Conservation (phyloP, 495 filamentous ascomycete genomes). For the Penicillium subrubescens region DNA sequence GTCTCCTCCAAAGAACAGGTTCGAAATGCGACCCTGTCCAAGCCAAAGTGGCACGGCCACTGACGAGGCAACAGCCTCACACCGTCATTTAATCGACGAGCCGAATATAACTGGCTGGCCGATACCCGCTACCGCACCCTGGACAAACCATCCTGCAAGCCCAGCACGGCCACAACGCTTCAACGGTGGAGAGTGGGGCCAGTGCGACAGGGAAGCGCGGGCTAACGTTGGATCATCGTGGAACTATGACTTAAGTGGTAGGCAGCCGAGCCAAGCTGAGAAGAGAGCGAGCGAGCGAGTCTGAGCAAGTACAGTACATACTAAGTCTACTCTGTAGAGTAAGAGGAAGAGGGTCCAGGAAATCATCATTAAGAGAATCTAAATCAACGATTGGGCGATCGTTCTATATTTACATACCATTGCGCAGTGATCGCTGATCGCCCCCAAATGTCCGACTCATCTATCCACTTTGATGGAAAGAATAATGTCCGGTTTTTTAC, state of each 20-base stretch:
- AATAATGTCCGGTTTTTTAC: conserved; percentile 11
- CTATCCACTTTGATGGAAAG: conserved; percentile 12
- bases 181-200: conserved; percentile 1
- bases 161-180: conserved; percentile 3
- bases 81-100: conserved; percentile 1
- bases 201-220: conserved; percentile 13
- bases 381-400: not conserved
- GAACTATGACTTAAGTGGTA: conserved; percentile 30
- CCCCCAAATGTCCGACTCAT: conserved; percentile 26
- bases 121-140: not conserved
- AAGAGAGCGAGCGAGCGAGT: conserved; percentile 2
- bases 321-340: not conserved
- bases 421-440: conserved; percentile 18
- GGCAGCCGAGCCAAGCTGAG: conserved; percentile 7
- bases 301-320: not conserved
- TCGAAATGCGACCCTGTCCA: not conserved
- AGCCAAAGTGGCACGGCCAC: not conserved
- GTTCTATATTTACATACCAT: conserved; percentile 17
- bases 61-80: not conserved
- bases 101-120: not conserved
- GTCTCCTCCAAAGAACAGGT: not conserved
- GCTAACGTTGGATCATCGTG: conserved; percentile 29
- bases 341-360: not conserved
- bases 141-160: not conserved
- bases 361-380: not conserved